These are phyloP conservation scores for Yamadazyma sp. DNA, from an alignment of 805 yeast genomes.

Conservation along the genomic window DNA sequence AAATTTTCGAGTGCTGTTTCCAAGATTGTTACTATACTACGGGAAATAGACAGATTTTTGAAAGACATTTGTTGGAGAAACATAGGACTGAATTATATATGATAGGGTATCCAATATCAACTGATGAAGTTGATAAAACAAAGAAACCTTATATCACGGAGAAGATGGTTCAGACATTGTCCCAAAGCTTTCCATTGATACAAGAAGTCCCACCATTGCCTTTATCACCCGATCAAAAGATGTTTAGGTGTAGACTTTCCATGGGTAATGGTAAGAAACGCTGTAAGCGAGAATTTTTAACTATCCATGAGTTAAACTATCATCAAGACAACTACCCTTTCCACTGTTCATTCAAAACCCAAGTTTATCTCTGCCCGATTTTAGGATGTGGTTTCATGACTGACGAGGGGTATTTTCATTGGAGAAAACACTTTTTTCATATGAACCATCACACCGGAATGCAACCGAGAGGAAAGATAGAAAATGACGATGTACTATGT, in stretches of 20 bases:
- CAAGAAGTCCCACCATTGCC: constrained; percentile 25
- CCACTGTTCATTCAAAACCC: constrained; percentile 29
- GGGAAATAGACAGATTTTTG: constrained; percentile 26
- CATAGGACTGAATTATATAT: constrained; percentile 20
- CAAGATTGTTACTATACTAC: constrained; percentile 27
- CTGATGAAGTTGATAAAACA: constrained; percentile 8
- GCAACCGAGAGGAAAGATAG: constrained; percentile 9
- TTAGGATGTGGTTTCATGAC: constrained; percentile 42
- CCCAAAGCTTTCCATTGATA: constrained; percentile 22
- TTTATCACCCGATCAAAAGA: constrained; percentile 19
- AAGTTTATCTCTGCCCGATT: constrained; percentile 37
- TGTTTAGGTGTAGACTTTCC: constrained; percentile 17
- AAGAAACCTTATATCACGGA: constrained; percentile 1
- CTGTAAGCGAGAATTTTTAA: constrained; percentile 18
- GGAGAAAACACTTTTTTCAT: constrained; percentile 29
- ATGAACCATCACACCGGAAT: constrained; percentile 17
- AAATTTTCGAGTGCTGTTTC: constrained; percentile 27
- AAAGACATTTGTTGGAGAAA: constrained; percentile 24
- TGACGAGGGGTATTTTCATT: constrained; percentile 29
- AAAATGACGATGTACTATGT: neutral
- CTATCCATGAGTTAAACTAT: constrained; percentile 15
- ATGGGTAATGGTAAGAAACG: constrained; percentile 9
- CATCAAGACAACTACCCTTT: constrained; percentile 20
- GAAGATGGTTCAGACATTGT: constrained; percentile 12
- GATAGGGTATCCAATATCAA: constrained; percentile 29